Evolutionary conservation across 495 filamentous ascomycete species (phyloP), one percentile per base, ranked within the genome.

Genomic region (Tuber umbilicatum): DNA sequence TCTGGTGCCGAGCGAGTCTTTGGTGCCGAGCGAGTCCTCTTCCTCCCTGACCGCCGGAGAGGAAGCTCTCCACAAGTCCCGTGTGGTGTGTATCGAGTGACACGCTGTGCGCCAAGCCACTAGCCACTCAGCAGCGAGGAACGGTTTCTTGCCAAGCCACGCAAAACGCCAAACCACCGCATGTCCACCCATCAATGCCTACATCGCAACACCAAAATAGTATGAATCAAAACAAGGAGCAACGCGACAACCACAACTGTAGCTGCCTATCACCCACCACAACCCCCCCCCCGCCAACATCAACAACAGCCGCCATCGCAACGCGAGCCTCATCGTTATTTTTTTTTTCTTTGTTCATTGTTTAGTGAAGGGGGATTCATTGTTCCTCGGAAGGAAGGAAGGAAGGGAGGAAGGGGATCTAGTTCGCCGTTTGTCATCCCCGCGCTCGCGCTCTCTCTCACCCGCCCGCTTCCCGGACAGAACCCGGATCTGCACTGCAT

Each of bases 261-360:
- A 60, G 35, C 55, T 35, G 27, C 14, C 27, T 64, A 27, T 47
- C 45, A 64, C 55, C 55, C 47, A 55, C 47, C 23, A 27, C 23
- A 55, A 55, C 47, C 47, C 23, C 47, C 47, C 47, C 47, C 50
- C 47, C 47, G 47, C 47, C 47, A n/a, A 50, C 47, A 50, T 27
- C 47, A 9, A 55, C 47, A 55, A 60, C 21, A 50, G n/a, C 50
- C 23, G n/a, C n/a, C 10, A 60, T 31, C 50, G 50, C 50, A 64
- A 35, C 55, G 55, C 27, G 55, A 64, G 55, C 55, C 55, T 64
- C 55, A 64, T 64, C 55, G 55, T 35, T 10, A 38, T 41, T 37
- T 16, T 64, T 68, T 72, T 27, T 7, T 41, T 55, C 35, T 21
- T 27, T 60, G n/a, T 72, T 68, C 42, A 37, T 72, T 72, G 69